Evolutionary conservation across 805 yeast species (phyloP).

Genomic region (Hanseniaspora taiwanica): DNA sequence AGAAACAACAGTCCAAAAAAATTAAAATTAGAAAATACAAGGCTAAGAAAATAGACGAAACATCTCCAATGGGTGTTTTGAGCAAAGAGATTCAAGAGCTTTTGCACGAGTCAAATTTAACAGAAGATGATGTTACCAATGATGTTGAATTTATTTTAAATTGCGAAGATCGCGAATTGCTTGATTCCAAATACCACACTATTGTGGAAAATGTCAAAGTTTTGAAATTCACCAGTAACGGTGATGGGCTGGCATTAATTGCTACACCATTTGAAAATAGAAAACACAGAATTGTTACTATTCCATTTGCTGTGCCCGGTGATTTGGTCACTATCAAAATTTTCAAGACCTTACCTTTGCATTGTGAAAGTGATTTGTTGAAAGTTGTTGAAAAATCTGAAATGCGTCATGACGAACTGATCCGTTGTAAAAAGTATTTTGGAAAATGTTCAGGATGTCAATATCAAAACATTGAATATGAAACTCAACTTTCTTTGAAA

Average conservation of each 20-base stretch:
- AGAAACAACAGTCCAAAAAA: neutral
- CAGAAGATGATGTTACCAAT: conserved; percentile 38
- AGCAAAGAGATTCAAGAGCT: conserved; percentile 58
- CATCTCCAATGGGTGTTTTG: conserved; percentile 19
- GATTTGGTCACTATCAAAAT: conserved; percentile 60
- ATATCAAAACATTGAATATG: conserved; percentile 67
- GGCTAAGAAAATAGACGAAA: neutral
- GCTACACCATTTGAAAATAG: conserved; percentile 38
- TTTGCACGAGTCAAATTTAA: conserved; percentile 29
- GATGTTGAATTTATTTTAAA: conserved; percentile 62
- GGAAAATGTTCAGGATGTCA: conserved; percentile 94
- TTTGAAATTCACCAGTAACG: conserved; percentile 53
- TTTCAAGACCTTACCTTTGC: conserved; percentile 63
- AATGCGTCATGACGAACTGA: conserved; percentile 41
- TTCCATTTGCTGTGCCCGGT: conserved; percentile 85
- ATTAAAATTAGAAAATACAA: neutral
- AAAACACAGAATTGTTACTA: conserved; percentile 48
- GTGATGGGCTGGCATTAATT: conserved; percentile 74
- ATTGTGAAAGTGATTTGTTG: conserved; percentile 64
- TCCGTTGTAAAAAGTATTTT: conserved; percentile 70
- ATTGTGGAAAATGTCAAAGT: conserved; percentile 45
- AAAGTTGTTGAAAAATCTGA: conserved; percentile 32
- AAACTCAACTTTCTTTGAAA: conserved; percentile 60
- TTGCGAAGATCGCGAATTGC: conserved; percentile 22
- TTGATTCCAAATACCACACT: conserved; percentile 41